Percentiles rank a stretch among this genome's conserved stretches.
Evolutionary conservation across 495 filamentous ascomycete genomes (phyloP).

Genomic region (Aspergillus biplanus): DNA sequence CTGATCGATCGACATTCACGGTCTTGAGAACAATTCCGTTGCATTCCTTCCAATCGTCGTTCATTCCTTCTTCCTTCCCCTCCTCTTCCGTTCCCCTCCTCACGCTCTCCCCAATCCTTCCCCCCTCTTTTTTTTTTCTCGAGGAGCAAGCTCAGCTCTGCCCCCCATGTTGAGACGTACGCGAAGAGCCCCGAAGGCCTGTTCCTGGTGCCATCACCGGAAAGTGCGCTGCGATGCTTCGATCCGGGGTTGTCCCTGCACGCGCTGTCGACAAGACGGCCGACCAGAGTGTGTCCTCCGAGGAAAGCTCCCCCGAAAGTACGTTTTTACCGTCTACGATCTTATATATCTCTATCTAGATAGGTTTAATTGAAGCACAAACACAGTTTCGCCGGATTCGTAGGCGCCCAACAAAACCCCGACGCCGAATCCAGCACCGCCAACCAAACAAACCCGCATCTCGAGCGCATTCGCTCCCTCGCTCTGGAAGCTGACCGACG

Average conservation of each 20-base stretch:
- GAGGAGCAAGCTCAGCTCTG: neutral
- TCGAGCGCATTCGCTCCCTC: constrained; percentile 17
- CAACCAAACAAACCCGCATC: constrained; percentile 18
- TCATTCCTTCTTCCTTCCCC: neutral
- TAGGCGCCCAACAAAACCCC: constrained; percentile 1
- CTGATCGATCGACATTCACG: neutral
- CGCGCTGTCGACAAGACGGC: constrained; percentile 51
- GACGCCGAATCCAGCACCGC: constrained; percentile 6
- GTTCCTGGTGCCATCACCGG: constrained; percentile 53
- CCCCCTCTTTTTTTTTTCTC: neutral
- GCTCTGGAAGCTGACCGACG: constrained; percentile 9
- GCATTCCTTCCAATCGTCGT: no score
- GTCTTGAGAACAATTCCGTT: no score
- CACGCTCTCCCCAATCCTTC: neutral
- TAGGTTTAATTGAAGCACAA: neutral
- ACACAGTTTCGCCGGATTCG: constrained; percentile 19
- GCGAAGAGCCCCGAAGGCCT: constrained; percentile 48
- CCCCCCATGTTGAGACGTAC: constrained; percentile 35
- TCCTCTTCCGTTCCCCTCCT: neutral
- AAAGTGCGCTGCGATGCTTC: constrained; percentile 57
- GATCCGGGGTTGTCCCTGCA: constrained; percentile 51
- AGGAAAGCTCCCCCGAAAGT: constrained; percentile 32
- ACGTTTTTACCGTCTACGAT: constrained; percentile 18
- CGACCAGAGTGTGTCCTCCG: constrained; percentile 43
- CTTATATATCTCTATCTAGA: constrained; percentile 27